phyloP scores from a whole-genome alignment of 164 flowering plant genomes.

The Umbellularia californica region DNA sequence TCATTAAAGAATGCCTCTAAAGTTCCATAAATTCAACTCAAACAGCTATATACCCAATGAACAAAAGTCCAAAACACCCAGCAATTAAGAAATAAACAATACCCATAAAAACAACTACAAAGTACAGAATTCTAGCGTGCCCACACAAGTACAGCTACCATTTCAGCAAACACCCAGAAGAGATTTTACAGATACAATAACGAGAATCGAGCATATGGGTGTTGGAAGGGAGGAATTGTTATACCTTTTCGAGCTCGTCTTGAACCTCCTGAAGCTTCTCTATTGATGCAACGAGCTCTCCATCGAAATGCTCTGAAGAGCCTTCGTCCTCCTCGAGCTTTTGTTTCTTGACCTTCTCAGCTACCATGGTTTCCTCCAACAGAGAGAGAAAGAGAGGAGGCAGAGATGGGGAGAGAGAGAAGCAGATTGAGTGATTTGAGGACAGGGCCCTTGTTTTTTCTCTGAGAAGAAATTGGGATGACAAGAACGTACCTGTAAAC shows the following conservation, averaged over 20 bases:
- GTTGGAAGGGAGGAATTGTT: background rate
- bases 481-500: background rate
- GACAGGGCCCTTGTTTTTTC: background rate
- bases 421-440: too few species aligned
- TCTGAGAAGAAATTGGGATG: background rate
- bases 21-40: too few species aligned
- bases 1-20: background rate
- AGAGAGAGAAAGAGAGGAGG: background rate
- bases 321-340: constrained; percentile 23
- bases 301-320: constrained; percentile 30
- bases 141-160: too few species aligned
- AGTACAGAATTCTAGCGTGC: too few species aligned
- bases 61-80: too few species aligned
- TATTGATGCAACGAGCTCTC: constrained; percentile 32
- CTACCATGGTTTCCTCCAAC: constrained; percentile 24
- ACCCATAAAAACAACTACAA: too few species aligned
- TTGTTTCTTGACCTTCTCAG: constrained; percentile 30
- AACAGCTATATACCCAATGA: too few species aligned
- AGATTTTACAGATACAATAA: background rate
- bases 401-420: too few species aligned
- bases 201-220: background rate
- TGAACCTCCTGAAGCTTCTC: constrained; percentile 45
- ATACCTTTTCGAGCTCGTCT: constrained; percentile 44
- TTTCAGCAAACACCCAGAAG: background rate
- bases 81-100: too few species aligned